Base-by-base conservation (phyloP, 129 eudicot genomes). In the Ambrosia trifida region DNA sequence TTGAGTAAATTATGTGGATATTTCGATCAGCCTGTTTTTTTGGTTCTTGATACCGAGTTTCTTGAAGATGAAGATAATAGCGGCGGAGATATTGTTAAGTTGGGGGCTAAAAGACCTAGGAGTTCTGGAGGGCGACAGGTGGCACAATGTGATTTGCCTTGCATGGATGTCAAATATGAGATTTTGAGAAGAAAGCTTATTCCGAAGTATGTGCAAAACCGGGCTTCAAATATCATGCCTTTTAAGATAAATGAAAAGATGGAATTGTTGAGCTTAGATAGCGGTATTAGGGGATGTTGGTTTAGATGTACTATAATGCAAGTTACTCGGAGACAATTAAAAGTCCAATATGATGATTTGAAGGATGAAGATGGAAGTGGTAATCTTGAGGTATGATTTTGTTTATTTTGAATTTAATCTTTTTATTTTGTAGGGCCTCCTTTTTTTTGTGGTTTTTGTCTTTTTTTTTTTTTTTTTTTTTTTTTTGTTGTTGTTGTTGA, bases 211-310 rank as follows among this genome's bases (percentile, higher is more conserved):
- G 78, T 78, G 66, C 84, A 78, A 53, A 59, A 65, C 41, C 70
- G 68, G 17, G 52, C 32, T 59, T 68, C 64, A 75, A 47, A 77
- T 56, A 68, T 32, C 53, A 76, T 80, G 40, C 44, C n/a, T 35
- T 82, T 86, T 53, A 83, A 82, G 68, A 79, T 73, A 38, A 75
- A 83, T 64, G 96, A 90, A 11, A 90, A 88, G 74, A 79, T 90
- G 50, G 99, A 95, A 69, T 44, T 85, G 76, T 85, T 95, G 73
- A 82, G 96, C 72, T 93, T 87, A 82, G 99, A 95, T 76, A 90
- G 99, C 73, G 99, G 99, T 9, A 82, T 95, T 60, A 85, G 99
- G 20, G 99, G 99, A 35, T 95, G 99, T 70, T 95, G 99, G 99
- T 95, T 95, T 82, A 90, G 89, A 69, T 90, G 99, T 72, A 90